Conservation (phyloP, 768 basidiomycete genomes). For the Boletus bicolor region DNA sequence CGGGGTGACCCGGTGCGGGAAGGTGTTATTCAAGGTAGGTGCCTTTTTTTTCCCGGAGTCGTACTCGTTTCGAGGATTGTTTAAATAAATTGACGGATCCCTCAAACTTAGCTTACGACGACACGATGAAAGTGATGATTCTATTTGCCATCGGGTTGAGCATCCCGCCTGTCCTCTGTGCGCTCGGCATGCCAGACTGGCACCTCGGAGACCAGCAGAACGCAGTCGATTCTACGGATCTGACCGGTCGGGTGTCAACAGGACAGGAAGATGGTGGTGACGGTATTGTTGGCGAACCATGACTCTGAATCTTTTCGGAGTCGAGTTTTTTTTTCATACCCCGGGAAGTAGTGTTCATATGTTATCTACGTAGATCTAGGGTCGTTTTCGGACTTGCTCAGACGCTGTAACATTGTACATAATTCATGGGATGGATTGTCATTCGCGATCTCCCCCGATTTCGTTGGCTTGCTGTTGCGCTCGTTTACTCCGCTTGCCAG, state of each 20-base stretch:
- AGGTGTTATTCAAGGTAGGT: slow-evolving; percentile 56
- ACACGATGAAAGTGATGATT: slow-evolving; percentile 56
- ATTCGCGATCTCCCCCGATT: background rate
- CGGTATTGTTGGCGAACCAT: background rate
- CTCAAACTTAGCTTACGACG: slow-evolving; percentile 42
- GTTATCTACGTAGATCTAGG: background rate
- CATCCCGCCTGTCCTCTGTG: slow-evolving; percentile 54
- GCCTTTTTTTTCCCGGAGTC: background rate
- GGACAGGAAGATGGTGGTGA: background rate
- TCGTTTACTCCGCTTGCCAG: no score
- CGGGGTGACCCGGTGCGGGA: slow-evolving; percentile 57
- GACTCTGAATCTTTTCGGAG: background rate
- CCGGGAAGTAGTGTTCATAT: background rate
- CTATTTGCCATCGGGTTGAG: slow-evolving; percentile 51
- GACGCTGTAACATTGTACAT: background rate
- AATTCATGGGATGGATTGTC: background rate
- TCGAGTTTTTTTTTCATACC: background rate
- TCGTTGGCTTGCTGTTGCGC: background rate
- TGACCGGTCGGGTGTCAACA: slow-evolving; percentile 15
- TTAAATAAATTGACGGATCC: background rate
- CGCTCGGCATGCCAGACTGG: slow-evolving; percentile 63
- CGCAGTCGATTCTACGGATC: slow-evolving; percentile 47
- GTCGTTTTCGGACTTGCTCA: background rate
- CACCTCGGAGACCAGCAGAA: slow-evolving; percentile 70
- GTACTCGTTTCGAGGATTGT: background rate